Base-by-base conservation (phyloP, 768 basidiomycete genomes). In the Boletellus sp. region DNA sequence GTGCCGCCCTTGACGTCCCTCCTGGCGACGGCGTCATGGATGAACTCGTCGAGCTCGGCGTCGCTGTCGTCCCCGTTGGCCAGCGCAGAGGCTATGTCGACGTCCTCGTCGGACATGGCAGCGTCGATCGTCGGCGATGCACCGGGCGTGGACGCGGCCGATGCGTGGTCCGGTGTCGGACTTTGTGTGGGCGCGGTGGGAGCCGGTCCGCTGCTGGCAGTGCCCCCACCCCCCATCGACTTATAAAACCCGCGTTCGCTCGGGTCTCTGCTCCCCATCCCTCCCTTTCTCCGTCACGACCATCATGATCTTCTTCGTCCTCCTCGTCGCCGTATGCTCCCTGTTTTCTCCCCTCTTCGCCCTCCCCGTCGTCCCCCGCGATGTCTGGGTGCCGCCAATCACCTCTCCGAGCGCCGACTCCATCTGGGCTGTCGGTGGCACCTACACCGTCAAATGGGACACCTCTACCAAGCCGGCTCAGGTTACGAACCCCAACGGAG, bases 1-100 rank as follows among this genome's bases (percentile, higher is more conserved):
- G 84, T 87, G 1, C 91, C 92, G 36, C 76, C 77, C 65, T 88
- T 89, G 10, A 86, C 67, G 62, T 92, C 79, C 34, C 86, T 72
- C 67, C 84, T 90, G 7, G 78, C 68, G 49, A 91, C 87, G 42
- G 87, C 83, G 16, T 78, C 72, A 37, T 80, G 76, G 35, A 94
- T 81, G 47, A 91, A 79, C 17, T 81, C 73, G 24, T 75, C 73
- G 37, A 91, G 75, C 2, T 78, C 82, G 6, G 83, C 79, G 40
- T 82, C 81, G 52, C 75, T 74, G 13, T 68, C 62, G 2, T 57
- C 55, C 10, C 51, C 53, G 24, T 44, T 17, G 19, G 75, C 74
- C 19, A 89, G 70, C 8, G 78, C 76, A 38, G 75, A 73, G 45
- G 81, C 86, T 22, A 89, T 87, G 63, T 90, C 87, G 24, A 85